Base-by-base conservation (phyloP, 768 basidiomycete genomes). In the Xanthoconium purpureum region DNA sequence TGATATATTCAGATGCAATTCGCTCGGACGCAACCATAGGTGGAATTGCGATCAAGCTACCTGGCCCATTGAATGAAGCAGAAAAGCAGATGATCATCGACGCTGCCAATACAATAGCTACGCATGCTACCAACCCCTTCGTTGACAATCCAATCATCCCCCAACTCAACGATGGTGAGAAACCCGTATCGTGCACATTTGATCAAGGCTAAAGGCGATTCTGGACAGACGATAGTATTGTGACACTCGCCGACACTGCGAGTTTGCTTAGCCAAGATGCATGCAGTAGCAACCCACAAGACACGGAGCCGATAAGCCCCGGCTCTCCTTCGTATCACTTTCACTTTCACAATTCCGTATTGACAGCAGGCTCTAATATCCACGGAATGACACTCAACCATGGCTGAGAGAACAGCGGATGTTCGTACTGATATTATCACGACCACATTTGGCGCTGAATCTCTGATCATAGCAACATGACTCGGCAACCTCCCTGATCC, bases 181-280 rank as follows among this genome's bases (percentile, higher is more conserved):
- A 49, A 39, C 1, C 37, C 2, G 15, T 30, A 10, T 7, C 17
- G n/a, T 12, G 15, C 17, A 9, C 8, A 46, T 10, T 45, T 20
- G 32, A n/a, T 30, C 15, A 8, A 9, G 17, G 29, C 17, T 24
- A 14, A 29, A 17, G 15, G 37, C 9, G 24, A 18, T 18, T 33
- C 3, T 14, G 39, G 29, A n/a, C 10, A 51, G 47, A 36, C 35
- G 54, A 56, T 17, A 37, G 43, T 29, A 5, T n/a, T 2, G 9
- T 36, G 5, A 55, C 13, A 3, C 35, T 55, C 13, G 33, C 47
- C 3, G 54, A 55, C 10, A 55, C 54, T 1, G 54, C 42, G 6
- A 55, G 54, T 37, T 6, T 55, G 11, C 47, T 55, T 17, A 55
- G 15, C 10, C 40, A 43, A 36, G 54, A 55, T 24, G 40, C 28